Conservation (phyloP, 176 grass and related monocot genomes). For the Oryza brachyantha region DNA sequence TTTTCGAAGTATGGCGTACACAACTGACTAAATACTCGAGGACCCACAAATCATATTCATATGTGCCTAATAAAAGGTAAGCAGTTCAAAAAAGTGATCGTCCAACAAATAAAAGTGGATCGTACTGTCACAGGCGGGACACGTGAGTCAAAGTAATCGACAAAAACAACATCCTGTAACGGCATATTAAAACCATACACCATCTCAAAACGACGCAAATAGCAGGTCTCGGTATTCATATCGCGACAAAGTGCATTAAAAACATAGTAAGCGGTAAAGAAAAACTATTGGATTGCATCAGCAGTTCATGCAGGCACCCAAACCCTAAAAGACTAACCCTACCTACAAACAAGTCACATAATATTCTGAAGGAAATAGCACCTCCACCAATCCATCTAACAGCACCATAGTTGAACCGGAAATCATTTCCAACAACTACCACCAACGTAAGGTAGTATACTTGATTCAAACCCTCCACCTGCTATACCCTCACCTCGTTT, state of each 20-base stretch:
- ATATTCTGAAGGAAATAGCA: neutral
- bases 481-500: too few relatives aligned
- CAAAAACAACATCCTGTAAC: neutral
- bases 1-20: neutral
- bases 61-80: neutral
- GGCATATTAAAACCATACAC: neutral
- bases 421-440: too few relatives aligned
- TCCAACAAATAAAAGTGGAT: neutral
- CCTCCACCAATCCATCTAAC: neutral
- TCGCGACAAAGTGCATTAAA: neutral
- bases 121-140: neutral
- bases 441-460: neutral
- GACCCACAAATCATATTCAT: neutral
- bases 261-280: neutral
- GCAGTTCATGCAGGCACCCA: neutral
- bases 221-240: neutral
- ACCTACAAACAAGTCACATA: neutral
- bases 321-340: constrained; percentile 14
- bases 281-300: neutral
- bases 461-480: too few relatives aligned
- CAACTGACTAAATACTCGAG: neutral
- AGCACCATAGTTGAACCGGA: neutral
- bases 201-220: neutral
- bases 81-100: neutral
- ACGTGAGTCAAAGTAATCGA: neutral